phyloP scores from a whole-genome alignment of 2,329 filamentous ascomycete species.

The Aspergillus sp. region DNA sequence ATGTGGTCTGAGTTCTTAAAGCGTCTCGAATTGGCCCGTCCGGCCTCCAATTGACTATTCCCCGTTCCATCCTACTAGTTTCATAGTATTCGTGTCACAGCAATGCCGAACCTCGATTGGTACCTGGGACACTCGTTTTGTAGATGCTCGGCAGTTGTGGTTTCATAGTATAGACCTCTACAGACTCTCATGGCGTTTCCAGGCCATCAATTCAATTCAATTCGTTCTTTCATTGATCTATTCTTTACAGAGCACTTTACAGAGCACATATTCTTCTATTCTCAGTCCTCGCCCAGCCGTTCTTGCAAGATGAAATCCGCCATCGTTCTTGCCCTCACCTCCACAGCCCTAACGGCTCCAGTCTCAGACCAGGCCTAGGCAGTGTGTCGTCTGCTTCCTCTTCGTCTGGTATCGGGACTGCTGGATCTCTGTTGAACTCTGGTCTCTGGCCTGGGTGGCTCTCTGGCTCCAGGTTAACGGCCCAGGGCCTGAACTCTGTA shows the following conservation, averaged over 20 bases:
- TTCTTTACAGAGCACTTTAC: not conserved
- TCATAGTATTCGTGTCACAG: too few species aligned
- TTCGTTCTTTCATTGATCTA: not conserved
- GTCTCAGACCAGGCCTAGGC: constrained; percentile 5
- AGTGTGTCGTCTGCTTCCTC: not conserved
- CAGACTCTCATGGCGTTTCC: too few species aligned
- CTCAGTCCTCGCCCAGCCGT: not conserved
- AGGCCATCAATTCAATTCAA: not conserved
- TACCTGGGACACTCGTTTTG: too few species aligned
- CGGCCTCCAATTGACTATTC: too few species aligned
- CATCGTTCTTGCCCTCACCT: not conserved
- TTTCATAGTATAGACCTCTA: too few species aligned
- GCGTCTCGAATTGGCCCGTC: too few species aligned
- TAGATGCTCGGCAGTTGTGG: too few species aligned
- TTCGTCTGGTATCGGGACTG: not conserved
- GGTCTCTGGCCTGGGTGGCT: not conserved
- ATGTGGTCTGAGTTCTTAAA: too few species aligned
- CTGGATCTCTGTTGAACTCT: too few species aligned
- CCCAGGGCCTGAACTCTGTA: too few species aligned
- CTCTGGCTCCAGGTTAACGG: constrained; percentile 7
- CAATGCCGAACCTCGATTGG: too few species aligned
- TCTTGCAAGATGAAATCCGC: not conserved
- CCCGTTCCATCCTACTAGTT: too few species aligned
- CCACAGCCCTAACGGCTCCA: not conserved
- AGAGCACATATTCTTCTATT: not conserved